Evolutionary conservation across 2,329 filamentous ascomycete species (phyloP).

Genomic region (Trichoderma simmonsii): DNA sequence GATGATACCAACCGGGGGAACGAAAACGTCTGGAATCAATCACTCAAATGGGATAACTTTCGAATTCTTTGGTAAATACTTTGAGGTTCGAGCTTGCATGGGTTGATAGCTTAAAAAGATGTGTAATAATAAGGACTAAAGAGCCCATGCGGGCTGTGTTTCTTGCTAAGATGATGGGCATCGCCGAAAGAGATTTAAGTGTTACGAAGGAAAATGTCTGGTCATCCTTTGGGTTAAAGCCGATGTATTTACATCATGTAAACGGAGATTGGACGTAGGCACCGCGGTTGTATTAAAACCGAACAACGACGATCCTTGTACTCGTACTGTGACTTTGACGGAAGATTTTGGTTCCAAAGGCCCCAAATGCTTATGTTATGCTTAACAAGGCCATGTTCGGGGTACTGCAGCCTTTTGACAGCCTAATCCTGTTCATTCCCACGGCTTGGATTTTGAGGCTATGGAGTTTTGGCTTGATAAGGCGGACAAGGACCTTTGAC

Average conservation of each 20-base stretch:
- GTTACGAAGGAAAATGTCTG: background rate
- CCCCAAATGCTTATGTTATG: background rate
- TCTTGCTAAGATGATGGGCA: background rate
- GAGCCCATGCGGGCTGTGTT: background rate
- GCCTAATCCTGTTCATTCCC: background rate
- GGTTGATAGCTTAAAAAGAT: background rate
- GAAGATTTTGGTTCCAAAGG: background rate
- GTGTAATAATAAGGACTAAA: background rate
- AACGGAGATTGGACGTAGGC: background rate
- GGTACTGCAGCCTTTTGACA: background rate
- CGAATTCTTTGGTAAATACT: background rate
- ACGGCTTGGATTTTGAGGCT: background rate
- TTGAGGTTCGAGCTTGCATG: background rate
- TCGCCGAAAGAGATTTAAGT: background rate
- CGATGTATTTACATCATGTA: background rate
- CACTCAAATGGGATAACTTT: background rate
- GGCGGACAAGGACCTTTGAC: background rate
- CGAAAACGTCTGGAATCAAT: background rate
- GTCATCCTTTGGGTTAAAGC: background rate
- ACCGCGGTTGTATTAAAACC: background rate
- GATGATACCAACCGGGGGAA: background rate
- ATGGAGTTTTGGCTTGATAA: background rate
- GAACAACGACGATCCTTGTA: background rate
- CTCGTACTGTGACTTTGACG: background rate
- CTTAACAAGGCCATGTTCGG: background rate